Base-by-base conservation (phyloP, 495 filamentous ascomycete genomes). In the Hypoxylon lienhwacheense region DNA sequence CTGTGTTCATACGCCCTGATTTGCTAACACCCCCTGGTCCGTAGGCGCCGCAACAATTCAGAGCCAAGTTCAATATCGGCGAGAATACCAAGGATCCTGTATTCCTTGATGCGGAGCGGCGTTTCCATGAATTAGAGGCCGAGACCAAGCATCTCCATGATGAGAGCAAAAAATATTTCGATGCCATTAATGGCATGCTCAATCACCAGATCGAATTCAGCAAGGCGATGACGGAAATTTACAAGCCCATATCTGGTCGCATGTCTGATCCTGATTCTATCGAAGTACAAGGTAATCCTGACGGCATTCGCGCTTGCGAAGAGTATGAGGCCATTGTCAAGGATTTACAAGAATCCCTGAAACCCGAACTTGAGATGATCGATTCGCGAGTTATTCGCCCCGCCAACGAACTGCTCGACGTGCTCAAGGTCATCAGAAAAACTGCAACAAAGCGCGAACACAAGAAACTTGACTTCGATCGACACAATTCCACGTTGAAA, bases 161-260 rank as follows among this genome's bases (percentile, higher is more conserved):
- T 75, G 91, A 96, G 66, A 91, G 87, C 20, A 87, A 90, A 68
- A 96, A 93, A 74, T 91, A 99, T 71, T 96, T 93, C 60, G 84
- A 95, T 31, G 90, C 93, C 67, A 96, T 99, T 69, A 97, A 97
- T 72, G 89, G 90, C 76, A 99, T 99, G 93, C 77, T 99, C 59
- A 84, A 76, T 70, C 90, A 96, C 73, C 93, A 99, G 72, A 97
- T 97, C 77, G 95, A 95, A 71, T 99, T 99, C 77, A 95, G 91
- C 59, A 85, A 96, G 75, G 89, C 90, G 25, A 87, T 93, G 73
- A 85, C 86, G 36, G 95, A 99, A 72, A 86, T 99, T 58, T 99
- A 99, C 77, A 96, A 95, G 66, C 93, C 93, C 39, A 97, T 99
- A 59, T 96, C 91, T 53, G 93, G 93, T 14, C 88, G 92, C 53